Base-by-base conservation (phyloP, 2,329 filamentous ascomycete species). In the Talaromyces sp. region DNA sequence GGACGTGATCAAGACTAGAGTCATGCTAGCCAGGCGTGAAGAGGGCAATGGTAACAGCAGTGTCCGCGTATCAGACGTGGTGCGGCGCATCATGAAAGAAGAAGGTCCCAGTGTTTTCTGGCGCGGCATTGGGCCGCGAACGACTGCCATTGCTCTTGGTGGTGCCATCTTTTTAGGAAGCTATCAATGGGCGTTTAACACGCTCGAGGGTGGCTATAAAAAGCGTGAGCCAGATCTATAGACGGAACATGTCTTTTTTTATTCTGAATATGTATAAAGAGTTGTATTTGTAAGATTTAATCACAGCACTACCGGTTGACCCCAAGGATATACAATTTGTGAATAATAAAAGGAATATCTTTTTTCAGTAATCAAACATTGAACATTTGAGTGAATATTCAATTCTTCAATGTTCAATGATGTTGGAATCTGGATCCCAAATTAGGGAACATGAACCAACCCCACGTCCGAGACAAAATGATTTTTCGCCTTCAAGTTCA, bases 1-100 rank as follows among this genome's bases (percentile, higher is more conserved):
- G 65, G 95, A 99, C 77, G 95, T 99, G 65, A 82, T 99, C 67
- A 99, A 99, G 86, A 99, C 95, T 66, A 83, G 95, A 66, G 89
- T 98, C 77, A 99, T 99, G 95, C 81, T 99, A 68, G 89, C 90
- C 14, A 84, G 86, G 70, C 73, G 85, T 81, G 68, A 85, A 85
- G 59, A 59, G n/a, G 61, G 60, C 5, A 73, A 84, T 81, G 12
- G 83, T 87, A 65, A 73, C 78, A 36, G 74, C 9, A 68, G 67
- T 5, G 70, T 75, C 28, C 68, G 75, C 7, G 70, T 79, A 0
- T 68, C 67, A 59, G 73, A 73, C 59, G 81, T 96, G 64, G 79
- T 94, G 65, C 80, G 79, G 58, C 78, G 82, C 23, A 90, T 97
- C 62, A 79, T 87, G 70, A 72, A 65, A 53, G 71, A 77, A 54